Evolutionary conservation across 1,139 yeast species (phyloP).

Genomic region (Pichia sp.): DNA sequence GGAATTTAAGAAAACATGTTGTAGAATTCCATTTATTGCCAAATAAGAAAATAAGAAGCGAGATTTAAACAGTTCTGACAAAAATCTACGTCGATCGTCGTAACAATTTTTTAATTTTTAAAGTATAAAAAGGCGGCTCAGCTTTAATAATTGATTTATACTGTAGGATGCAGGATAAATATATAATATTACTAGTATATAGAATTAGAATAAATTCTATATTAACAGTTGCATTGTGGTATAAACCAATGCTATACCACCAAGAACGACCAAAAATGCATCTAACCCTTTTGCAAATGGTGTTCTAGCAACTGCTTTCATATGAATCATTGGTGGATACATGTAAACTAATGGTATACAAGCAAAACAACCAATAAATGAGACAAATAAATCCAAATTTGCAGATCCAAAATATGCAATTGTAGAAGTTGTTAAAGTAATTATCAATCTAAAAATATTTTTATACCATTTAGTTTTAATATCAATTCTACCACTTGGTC

Average conservation of each 20-base stretch:
- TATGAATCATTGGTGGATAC: slow-evolving; percentile 74
- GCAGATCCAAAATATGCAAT: slow-evolving; percentile 59
- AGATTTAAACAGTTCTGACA: not conserved
- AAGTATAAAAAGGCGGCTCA: too few relatives aligned
- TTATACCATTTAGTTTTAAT: slow-evolving; percentile 58
- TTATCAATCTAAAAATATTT: slow-evolving; percentile 46
- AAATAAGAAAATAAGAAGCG: not conserved
- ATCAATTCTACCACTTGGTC: slow-evolving; percentile 51
- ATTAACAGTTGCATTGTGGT: slow-evolving; percentile 37
- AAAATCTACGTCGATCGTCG: not conserved
- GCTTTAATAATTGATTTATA: too few relatives aligned
- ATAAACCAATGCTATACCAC: slow-evolving; percentile 55
- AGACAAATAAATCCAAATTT: slow-evolving; percentile 64
- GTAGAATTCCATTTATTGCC: too few relatives aligned
- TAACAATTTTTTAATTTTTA: too few relatives aligned
- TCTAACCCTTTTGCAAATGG: slow-evolving; percentile 34
- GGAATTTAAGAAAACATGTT: too few relatives aligned
- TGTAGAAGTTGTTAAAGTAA: slow-evolving; percentile 48
- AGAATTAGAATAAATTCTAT: not conserved
- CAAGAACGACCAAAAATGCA: slow-evolving; percentile 44
- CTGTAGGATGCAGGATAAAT: too few relatives aligned
- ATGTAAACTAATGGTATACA: slow-evolving; percentile 79
- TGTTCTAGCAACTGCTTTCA: slow-evolving; percentile 32
- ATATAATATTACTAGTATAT: too few relatives aligned
- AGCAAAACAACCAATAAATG: slow-evolving; percentile 75